Evolutionary conservation across 192 early-diverging fungal genomes (phyloP).

Genomic region (Diversispora epigaea): DNA sequence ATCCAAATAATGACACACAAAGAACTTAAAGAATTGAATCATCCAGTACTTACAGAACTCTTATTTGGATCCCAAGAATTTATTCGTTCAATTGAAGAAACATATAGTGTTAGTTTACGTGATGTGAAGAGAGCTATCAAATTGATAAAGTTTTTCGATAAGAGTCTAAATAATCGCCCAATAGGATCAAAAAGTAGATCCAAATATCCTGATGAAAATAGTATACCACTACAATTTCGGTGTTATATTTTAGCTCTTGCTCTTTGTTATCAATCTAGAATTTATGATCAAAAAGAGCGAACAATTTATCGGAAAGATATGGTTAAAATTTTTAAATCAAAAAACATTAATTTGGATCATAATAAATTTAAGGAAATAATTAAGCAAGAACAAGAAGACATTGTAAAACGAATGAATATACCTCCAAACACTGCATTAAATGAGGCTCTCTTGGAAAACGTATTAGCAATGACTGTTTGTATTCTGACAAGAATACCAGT

Average conservation of each 20-base stretch:
- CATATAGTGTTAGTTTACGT: slow-evolving; percentile 28
- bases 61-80: slow-evolving; percentile 28
- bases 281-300: not conserved
- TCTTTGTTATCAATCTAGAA: not conserved
- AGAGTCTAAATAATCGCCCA: not conserved
- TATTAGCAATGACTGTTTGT: slow-evolving; percentile 25
- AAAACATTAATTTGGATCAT: not conserved
- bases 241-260: not conserved
- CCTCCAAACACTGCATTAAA: slow-evolving; percentile 5
- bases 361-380: slow-evolving; percentile 9
- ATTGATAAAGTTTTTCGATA: slow-evolving; percentile 1
- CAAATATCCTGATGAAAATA: too few species aligned
- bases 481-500: slow-evolving; percentile 29
- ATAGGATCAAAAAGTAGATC: not conserved
- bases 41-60: slow-evolving; percentile 10
- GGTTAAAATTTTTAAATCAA: slow-evolving; percentile 1
- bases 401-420: not conserved
- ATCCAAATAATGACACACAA: not conserved
- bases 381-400: slow-evolving; percentile 26
- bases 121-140: slow-evolving; percentile 28
- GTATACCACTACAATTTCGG: not conserved
- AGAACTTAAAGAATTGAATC: not conserved
- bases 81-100: slow-evolving; percentile 23
- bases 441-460: slow-evolving; percentile 30
- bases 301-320: slow-evolving; percentile 17